These are phyloP conservation scores for Arabidopsis thaliana DNA, from an alignment of 345 rosid genomes.

Conservation along the genomic window TAIR10.1 NC_003076.8:188501-189000, in stretches of 20 bases:
- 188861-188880: slow-evolving; percentile 94
- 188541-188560: slow-evolving; percentile 18
- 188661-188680: slow-evolving; percentile 10
- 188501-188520: neutral
- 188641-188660: slow-evolving; percentile 2
- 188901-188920: slow-evolving; percentile 67
- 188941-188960: slow-evolving; percentile 3
- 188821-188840: slow-evolving; percentile 54
- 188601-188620: slow-evolving; percentile 2
- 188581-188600: slow-evolving; percentile 8
- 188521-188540: slow-evolving; percentile 23
- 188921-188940: slow-evolving; percentile 3
- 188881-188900: slow-evolving; percentile 75
- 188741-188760: slow-evolving; percentile 98
- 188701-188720: slow-evolving; percentile 96
- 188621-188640: slow-evolving; percentile 4
- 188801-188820: slow-evolving; percentile 10
- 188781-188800: neutral
- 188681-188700: slow-evolving; percentile 66
- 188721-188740: slow-evolving; percentile 90
- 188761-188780: slow-evolving; percentile 7
- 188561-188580: slow-evolving; percentile 5
- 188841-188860: slow-evolving; percentile 94
- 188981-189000: slow-evolving; percentile 14
- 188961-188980: slow-evolving; percentile 7